Percentiles rank a stretch among this genome's conserved stretches.
Evolutionary conservation across 2,329 filamentous ascomycete genomes (phyloP).

Genomic region (Sordariomycetes sp.): DNA sequence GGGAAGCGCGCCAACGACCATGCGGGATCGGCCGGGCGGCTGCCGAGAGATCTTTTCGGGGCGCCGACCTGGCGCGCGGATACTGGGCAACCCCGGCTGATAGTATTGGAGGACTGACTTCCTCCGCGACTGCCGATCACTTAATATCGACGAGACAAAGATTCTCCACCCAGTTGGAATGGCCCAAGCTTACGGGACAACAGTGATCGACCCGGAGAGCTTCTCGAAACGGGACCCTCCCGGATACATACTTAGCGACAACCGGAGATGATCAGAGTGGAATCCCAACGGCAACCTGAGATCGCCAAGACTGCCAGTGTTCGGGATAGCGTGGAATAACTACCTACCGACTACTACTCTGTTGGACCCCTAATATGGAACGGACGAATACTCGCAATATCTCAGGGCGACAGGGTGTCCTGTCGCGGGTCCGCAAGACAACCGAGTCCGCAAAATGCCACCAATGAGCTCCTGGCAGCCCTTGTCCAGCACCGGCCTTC

Average conservation of each 20-base stretch:
- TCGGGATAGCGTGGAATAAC: no score
- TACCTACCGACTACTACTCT: no score
- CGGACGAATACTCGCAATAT: neutral
- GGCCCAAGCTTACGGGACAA: neutral
- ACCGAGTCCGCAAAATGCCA: neutral
- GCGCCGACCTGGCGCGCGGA: neutral
- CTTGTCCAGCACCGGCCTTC: neutral
- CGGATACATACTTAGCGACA: no score
- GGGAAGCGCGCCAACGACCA: neutral
- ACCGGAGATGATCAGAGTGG: no score
- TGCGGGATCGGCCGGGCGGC: neutral
- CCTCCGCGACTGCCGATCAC: neutral
- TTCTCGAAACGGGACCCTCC: no score
- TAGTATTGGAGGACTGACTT: neutral
- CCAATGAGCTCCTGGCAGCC: neutral
- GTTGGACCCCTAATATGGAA: no score
- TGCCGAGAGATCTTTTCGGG: neutral
- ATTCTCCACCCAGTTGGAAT: neutral
- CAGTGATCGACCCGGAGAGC: neutral
- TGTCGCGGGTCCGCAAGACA: neutral
- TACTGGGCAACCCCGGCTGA: neutral
- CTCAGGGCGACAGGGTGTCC: no score
- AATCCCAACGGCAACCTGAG: neutral
- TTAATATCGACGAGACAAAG: neutral
- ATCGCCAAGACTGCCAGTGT: neutral